phyloP scores from a whole-genome alignment of 345 rosid genomes.

The Aurinia saxatilis region DNA sequence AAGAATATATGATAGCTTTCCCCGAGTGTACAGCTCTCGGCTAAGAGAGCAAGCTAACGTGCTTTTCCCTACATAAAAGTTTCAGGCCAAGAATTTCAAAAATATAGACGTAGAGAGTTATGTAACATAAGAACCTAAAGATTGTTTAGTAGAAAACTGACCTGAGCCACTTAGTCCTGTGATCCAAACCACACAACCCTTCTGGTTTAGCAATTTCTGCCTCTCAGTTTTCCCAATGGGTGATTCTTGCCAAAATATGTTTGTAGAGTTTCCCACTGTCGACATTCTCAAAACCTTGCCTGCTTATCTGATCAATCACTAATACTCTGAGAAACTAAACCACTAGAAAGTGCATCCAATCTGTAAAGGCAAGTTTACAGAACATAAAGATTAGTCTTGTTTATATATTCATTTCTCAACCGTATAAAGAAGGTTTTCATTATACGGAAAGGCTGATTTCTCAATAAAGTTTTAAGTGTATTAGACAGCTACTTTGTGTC shows the following conservation, averaged over 20 bases:
- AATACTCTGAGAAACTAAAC: constrained; percentile 3
- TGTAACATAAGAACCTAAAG: not conserved
- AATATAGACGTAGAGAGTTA: not conserved
- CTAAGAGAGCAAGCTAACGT: constrained; percentile 77
- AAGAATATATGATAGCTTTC: constrained; percentile 74
- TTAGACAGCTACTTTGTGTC: no score
- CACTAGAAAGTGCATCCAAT: not conserved
- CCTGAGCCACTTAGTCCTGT: constrained; percentile 99
- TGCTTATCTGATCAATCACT: constrained; percentile 14
- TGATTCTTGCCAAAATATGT: constrained; percentile 92
- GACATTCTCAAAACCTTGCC: constrained; percentile 43
- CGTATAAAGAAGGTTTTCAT: not conserved
- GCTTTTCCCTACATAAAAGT: constrained; percentile 68
- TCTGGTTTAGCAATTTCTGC: constrained; percentile 71
- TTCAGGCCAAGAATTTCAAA: not conserved
- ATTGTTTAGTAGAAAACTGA: constrained; percentile 17
- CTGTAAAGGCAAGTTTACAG: constrained; percentile 1
- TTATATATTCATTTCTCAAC: not conserved
- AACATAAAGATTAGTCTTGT: not conserved
- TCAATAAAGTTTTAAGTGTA: not conserved
- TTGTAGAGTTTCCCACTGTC: constrained; percentile 50
- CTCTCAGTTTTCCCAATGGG: constrained; percentile 72
- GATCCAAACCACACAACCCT: constrained; percentile 92
- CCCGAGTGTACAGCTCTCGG: constrained; percentile 53
- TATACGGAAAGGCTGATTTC: not conserved